Conservation (phyloP, 179 eudicot genomes). For the Sideroxylon spinosum region DNA sequence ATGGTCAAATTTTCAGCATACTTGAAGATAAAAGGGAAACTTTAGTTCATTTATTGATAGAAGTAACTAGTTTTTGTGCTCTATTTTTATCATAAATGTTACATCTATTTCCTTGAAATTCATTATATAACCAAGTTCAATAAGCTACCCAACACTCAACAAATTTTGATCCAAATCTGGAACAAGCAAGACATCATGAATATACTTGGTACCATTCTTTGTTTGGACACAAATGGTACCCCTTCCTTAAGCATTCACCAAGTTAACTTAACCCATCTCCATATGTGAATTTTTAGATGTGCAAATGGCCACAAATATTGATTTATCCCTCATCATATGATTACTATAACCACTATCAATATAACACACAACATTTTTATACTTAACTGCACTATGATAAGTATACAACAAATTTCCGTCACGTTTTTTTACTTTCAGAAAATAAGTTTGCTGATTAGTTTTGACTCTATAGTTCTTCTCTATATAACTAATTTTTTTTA, state of each 20-base stretch:
- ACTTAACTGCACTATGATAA: too few species aligned
- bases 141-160: neutral
- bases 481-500: too few species aligned
- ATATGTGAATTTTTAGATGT: neutral
- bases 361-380: too few species aligned
- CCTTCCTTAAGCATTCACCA: slow-evolving; percentile 14
- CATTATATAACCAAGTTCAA: neutral
- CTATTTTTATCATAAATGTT: neutral
- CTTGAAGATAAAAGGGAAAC: neutral
- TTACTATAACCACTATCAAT: too few species aligned
- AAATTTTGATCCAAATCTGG: slow-evolving; percentile 18
- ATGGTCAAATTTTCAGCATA: neutral
- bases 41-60: neutral
- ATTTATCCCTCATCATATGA: too few species aligned
- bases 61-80: neutral
- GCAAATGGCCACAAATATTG: too few species aligned
- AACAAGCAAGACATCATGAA: slow-evolving; percentile 15
- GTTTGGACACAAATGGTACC: slow-evolving; percentile 13
- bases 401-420: too few species aligned
- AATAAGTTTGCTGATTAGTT: too few species aligned
- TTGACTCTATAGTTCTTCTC: too few species aligned
- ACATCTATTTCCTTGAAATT: neutral
- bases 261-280: slow-evolving; percentile 8
- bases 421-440: too few species aligned
- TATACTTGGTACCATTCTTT: slow-evolving; percentile 17